phyloP scores from a whole-genome alignment of 208 protist genomes.

The Balamuthia mandrillaris region DNA sequence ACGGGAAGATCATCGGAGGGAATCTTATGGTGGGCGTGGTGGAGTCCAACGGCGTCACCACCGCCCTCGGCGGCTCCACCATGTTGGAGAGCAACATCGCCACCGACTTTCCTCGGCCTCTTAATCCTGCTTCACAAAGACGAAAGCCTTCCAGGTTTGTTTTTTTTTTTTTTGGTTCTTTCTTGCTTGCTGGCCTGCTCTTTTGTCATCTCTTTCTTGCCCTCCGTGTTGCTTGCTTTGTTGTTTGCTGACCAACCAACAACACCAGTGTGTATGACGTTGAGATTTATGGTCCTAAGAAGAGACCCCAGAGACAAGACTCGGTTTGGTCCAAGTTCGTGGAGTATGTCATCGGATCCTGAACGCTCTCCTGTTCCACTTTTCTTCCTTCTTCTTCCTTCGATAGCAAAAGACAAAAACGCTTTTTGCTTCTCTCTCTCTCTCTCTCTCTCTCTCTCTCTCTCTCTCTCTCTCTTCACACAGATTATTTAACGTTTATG shows the following conservation, averaged over 20 bases:
- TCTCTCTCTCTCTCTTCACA: too few relatives aligned
- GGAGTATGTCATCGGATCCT: constrained; percentile 2
- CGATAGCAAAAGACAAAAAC: too few relatives aligned
- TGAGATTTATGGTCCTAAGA: neutral
- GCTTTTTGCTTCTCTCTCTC: too few relatives aligned
- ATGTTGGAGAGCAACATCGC: too few relatives aligned
- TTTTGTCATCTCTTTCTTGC: neutral
- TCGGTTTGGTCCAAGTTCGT: neutral
- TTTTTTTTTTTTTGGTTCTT: neutral
- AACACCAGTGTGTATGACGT: too few relatives aligned
- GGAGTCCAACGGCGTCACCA: neutral
- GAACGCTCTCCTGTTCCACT: too few relatives aligned
- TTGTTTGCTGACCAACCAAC: too few relatives aligned
- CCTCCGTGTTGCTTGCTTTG: neutral
- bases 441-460: too few relatives aligned
- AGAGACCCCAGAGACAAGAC: neutral
- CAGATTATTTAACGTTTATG: too few relatives aligned
- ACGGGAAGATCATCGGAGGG: neutral
- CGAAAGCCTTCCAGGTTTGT: neutral
- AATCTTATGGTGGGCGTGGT: constrained; percentile 4
- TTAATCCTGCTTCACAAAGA: neutral
- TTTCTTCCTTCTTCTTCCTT: too few relatives aligned
- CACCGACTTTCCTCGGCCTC: neutral
- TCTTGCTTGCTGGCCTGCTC: neutral
- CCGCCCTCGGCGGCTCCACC: neutral